These are phyloP conservation scores for Phytophthora nicotianae DNA, from an alignment of 352 stramenopile species.

Conservation along the genomic window DNA sequence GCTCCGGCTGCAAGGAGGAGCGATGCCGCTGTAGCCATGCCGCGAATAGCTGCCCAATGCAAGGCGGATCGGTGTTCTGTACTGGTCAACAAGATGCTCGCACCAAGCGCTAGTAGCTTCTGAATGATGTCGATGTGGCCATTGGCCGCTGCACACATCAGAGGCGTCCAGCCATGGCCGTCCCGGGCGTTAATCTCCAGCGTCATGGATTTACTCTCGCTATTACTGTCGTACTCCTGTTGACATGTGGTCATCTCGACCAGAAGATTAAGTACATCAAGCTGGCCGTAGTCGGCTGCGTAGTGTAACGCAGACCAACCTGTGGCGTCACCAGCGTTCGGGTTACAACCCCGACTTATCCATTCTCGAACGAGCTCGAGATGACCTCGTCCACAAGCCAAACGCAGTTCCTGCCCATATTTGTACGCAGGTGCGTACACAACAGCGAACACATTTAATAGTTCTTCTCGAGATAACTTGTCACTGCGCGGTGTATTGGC, in stretches of 20 bases:
- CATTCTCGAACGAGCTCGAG: conserved; percentile 47
- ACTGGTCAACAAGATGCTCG: conserved; percentile 39
- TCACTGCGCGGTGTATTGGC: not conserved
- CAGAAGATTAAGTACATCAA: conserved; percentile 49
- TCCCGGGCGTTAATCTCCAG: conserved; percentile 55
- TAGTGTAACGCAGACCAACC: conserved; percentile 75
- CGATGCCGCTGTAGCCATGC: conserved; percentile 41
- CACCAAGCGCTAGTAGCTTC: conserved; percentile 46
- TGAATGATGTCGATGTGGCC: conserved; percentile 49
- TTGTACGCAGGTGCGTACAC: conserved; percentile 77
- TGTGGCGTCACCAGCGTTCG: conserved; percentile 63
- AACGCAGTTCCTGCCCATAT: conserved; percentile 65
- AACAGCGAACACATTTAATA: conserved; percentile 64
- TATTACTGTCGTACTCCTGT: not conserved
- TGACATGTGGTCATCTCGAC: conserved; percentile 24
- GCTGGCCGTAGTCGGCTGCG: conserved; percentile 62
- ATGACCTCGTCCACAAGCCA: conserved; percentile 63
- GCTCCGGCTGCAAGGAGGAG: conserved; percentile 43
- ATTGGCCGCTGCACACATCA: conserved; percentile 66
- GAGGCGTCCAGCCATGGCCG: conserved; percentile 53
- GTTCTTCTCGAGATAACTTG: conserved; percentile 29
- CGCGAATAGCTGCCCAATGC: conserved; percentile 66
- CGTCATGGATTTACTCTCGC: conserved; percentile 7
- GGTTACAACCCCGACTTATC: conserved; percentile 63
- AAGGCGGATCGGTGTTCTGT: conserved; percentile 60